Evolutionary conservation across 2,329 filamentous ascomycete species (phyloP).

Genomic region (Penicillium hordei): DNA sequence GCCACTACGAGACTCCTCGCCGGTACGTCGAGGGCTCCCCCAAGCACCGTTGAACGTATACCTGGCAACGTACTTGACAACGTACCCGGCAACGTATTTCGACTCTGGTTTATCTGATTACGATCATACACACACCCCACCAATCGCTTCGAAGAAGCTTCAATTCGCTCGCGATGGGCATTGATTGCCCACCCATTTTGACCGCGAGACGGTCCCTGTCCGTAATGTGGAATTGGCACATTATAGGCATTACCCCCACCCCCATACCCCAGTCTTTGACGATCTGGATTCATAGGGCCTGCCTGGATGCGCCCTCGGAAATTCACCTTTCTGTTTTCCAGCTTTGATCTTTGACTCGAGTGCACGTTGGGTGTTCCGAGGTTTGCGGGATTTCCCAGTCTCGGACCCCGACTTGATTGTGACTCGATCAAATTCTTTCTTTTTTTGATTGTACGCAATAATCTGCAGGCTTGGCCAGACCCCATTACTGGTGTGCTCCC

Average conservation of each 20-base stretch:
- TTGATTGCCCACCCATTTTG: conserved; percentile 2
- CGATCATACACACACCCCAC: background rate
- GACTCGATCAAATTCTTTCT: background rate
- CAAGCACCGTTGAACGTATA: conserved; percentile 29
- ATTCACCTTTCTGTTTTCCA: conserved; percentile 4
- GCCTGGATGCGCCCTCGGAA: conserved; percentile 13
- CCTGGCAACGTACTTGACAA: background rate
- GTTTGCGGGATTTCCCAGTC: background rate
- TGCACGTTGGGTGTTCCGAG: background rate
- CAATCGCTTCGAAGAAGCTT: conserved; percentile 3
- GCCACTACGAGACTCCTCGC: conserved; percentile 31
- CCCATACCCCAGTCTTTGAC: conserved; percentile 5
- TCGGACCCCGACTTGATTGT: background rate
- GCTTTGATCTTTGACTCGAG: conserved; percentile 10
- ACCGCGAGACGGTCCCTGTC: background rate
- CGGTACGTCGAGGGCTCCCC: conserved; percentile 25
- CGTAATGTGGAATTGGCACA: background rate
- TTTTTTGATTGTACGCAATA: background rate
- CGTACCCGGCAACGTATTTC: background rate
- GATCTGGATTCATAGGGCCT: conserved; percentile 9
- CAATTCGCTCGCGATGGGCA: conserved; percentile 6
- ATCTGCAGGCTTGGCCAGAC: background rate
- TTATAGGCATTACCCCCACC: background rate
- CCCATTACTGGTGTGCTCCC: background rate
- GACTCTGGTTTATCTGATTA: background rate